These are phyloP conservation scores for Solanum tacnaense DNA, from an alignment of 257 asterid species.

Conservation along the genomic window DNA sequence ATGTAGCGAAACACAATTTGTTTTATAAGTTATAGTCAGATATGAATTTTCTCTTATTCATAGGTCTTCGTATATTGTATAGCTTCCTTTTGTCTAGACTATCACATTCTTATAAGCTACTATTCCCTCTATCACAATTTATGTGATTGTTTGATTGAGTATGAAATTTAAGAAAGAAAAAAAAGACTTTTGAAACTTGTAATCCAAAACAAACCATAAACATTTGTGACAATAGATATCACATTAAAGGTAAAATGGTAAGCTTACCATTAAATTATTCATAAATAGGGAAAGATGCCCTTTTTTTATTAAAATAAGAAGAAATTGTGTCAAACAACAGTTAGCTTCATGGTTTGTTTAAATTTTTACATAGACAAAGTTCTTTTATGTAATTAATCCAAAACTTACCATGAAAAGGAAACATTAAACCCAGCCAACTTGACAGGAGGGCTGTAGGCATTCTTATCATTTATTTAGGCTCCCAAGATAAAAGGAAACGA, in stretches of 20 bases:
- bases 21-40: neutral
- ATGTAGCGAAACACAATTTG: neutral
- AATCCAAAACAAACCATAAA: neutral
- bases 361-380: neutral
- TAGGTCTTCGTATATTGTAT: neutral
- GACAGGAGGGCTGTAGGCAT: neutral
- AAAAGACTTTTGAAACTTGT: neutral
- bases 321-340: neutral
- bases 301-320: neutral
- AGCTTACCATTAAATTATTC: neutral
- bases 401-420: neutral
- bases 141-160: neutral
- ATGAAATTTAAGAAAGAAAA: neutral
- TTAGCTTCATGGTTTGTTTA: neutral
- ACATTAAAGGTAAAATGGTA: neutral
- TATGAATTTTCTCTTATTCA: neutral
- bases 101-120: neutral
- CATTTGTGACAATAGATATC: neutral
- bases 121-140: neutral
- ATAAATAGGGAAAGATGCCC: neutral
- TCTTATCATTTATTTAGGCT: neutral
- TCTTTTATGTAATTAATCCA: neutral
- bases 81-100: neutral
- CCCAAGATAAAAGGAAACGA: neutral
- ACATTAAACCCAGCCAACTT: neutral